Evolutionary conservation across 768 basidiomycete genomes (phyloP).

Genomic region (Tylopilus cervinicoccineus): DNA sequence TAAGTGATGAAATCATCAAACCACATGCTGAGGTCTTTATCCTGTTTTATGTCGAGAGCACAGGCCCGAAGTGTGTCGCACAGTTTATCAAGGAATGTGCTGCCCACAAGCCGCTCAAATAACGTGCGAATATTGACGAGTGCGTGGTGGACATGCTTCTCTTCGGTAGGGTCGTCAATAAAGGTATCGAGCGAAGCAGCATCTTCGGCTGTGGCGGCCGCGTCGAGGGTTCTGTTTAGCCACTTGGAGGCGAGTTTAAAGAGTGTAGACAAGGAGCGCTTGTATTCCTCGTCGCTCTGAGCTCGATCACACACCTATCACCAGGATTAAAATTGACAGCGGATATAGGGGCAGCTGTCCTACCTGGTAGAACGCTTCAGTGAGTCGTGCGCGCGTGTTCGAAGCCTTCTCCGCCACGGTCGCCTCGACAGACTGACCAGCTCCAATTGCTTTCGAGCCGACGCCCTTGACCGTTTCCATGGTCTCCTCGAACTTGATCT

Average conservation of each 20-base stretch:
- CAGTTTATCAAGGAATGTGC: slow-evolving; percentile 48
- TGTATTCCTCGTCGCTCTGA: slow-evolving; percentile 57
- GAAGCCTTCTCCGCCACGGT: slow-evolving; percentile 43
- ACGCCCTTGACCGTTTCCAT: slow-evolving; percentile 62
- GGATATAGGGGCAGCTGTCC: background rate
- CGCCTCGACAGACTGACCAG: slow-evolving; percentile 40
- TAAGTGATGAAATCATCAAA: slow-evolving; percentile 50
- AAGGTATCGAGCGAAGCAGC: slow-evolving; percentile 49
- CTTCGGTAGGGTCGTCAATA: slow-evolving; percentile 58
- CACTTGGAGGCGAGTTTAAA: slow-evolving; percentile 57
- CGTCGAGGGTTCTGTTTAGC: slow-evolving; percentile 47
- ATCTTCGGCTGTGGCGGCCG: slow-evolving; percentile 41
- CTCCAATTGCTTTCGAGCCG: slow-evolving; percentile 56
- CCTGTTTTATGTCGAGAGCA: slow-evolving; percentile 47
- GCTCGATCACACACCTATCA: slow-evolving; percentile 60
- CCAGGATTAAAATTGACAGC: background rate
- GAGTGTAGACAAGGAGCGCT: slow-evolving; percentile 51
- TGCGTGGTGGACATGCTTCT: slow-evolving; percentile 56
- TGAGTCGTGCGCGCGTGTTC: slow-evolving; percentile 40
- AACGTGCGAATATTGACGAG: slow-evolving; percentile 37
- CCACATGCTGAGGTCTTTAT: slow-evolving; percentile 51
- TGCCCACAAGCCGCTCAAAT: slow-evolving; percentile 51
- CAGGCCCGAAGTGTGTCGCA: slow-evolving; percentile 39
- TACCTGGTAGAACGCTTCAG: slow-evolving; percentile 53
- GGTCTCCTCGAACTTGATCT: slow-evolving; percentile 57